Base-by-base conservation (phyloP, 2,329 filamentous ascomycete species). In the Alternaria sp. region DNA sequence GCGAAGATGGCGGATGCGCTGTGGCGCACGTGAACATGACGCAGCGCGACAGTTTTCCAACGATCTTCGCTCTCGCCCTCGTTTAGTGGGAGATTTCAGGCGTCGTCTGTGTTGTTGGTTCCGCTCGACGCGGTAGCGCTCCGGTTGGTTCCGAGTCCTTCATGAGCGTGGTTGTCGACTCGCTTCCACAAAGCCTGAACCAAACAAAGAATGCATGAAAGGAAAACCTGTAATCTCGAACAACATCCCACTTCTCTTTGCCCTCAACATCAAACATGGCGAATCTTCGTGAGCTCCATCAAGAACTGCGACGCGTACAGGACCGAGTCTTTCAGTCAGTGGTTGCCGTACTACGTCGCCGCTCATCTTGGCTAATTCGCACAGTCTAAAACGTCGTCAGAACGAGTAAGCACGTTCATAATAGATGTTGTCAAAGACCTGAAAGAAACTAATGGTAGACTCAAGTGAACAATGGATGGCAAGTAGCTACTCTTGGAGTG, bases 1-100 rank as follows among this genome's bases (percentile, higher is more conserved):
- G 89, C 89, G 2, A 91, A 87, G 77, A 95, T 98, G 90, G 89
- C 93, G 9, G 95, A 98, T 86, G 94, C 93, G n/a, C 93, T 97
- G 58, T 97, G 92, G 88, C 86, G 92, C 21, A 30, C 21, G 17
- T 47, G 9, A 40, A 25, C 4, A 40, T 40, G 32, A 40, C 32
- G 15, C 8, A 8, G 1, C 32, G 32, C 9, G 32, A 40, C 15
- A 10, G 4, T 9, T 15, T 36, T 36, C 32, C 13, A n/a, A 36
- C 32, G 7, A 36, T 36, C 13, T 36, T 36, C 32, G 32, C 15
- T 9, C 32, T 36, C 15, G 32, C 15, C 32, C 13, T 36, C 32
- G 4, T 36, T n/a, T n/a, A 9, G 32, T 36, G 32, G 32, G 13
- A 36, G 32, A 7, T 36, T n/a, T n/a, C 32, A 36, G 32, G 32